Evolutionary conservation across 192 early-diverging fungal species (phyloP).

Genomic region (Mortierella hygrophila): DNA sequence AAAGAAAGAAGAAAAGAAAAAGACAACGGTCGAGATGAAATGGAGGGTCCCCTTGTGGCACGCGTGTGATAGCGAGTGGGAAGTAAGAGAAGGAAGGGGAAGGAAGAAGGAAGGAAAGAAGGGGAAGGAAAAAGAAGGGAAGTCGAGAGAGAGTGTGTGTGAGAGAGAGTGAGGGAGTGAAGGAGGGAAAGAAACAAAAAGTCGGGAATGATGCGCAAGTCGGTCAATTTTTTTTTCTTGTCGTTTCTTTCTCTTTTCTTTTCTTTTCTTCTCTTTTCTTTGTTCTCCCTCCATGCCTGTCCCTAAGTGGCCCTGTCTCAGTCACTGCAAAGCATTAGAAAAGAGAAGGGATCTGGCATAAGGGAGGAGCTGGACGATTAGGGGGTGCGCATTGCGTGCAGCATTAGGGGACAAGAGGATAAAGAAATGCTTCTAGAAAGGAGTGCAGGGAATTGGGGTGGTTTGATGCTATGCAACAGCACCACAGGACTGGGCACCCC

Average conservation of each 20-base stretch:
- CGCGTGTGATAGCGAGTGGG: not conserved
- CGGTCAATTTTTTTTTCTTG: not conserved
- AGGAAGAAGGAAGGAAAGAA: not conserved
- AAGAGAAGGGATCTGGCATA: not conserved
- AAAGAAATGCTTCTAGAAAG: not conserved
- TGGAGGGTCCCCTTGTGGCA: not conserved
- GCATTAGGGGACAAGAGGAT: not conserved
- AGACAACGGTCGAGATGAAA: no score
- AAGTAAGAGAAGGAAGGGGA: not conserved
- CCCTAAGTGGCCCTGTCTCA: constrained; percentile 2
- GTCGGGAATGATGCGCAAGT: not conserved
- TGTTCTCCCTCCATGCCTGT: not conserved
- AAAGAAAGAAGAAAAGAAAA: no score
- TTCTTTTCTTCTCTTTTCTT: not conserved
- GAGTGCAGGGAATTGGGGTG: not conserved
- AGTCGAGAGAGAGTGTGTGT: not conserved
- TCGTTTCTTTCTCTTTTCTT: not conserved
- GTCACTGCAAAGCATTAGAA: not conserved
- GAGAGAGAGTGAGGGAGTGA: not conserved
- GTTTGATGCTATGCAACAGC: not conserved
- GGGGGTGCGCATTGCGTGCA: not conserved
- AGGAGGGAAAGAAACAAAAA: not conserved
- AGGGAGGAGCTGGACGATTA: not conserved
- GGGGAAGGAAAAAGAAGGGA: not conserved
- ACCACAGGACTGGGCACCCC: no score